Conservation (phyloP, 2,329 filamentous ascomycete genomes). For the Leptographium flavum region DNA sequence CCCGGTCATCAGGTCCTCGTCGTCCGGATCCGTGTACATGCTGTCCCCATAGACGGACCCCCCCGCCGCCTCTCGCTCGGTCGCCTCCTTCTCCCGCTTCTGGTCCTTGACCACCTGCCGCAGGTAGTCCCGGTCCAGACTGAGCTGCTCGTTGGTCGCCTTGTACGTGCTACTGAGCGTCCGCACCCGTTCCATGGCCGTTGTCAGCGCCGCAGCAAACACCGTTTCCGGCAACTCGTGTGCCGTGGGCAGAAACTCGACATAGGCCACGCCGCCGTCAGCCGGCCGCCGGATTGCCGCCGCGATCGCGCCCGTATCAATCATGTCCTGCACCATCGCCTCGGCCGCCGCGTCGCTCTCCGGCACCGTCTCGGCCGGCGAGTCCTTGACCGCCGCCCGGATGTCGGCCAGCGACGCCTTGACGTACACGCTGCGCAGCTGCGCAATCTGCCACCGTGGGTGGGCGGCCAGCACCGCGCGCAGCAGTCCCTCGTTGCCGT, state of each 20-base stretch:
- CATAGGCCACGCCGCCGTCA: constrained; percentile 17
- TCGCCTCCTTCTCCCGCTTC: constrained; percentile 30
- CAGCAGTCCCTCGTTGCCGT: constrained; percentile 61
- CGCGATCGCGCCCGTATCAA: constrained; percentile 35
- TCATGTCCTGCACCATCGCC: constrained; percentile 38
- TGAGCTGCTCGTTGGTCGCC: constrained; percentile 38
- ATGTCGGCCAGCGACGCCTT: constrained; percentile 42
- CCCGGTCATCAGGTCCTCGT: constrained; percentile 47
- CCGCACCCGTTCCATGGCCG: constrained; percentile 27
- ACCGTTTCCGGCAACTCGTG: constrained; percentile 33
- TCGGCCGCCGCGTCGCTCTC: constrained; percentile 28
- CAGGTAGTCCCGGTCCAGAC: constrained; percentile 41
- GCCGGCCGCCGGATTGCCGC: constrained; percentile 31
- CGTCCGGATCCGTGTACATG: constrained; percentile 32
- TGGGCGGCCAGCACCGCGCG: constrained; percentile 55
- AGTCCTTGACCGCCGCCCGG: constrained; percentile 31
- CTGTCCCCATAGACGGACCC: constrained; percentile 4
- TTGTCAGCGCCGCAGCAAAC: constrained; percentile 32
- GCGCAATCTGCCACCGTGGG: constrained; percentile 60
- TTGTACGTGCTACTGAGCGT: constrained; percentile 32
- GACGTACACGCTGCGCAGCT: constrained; percentile 57
- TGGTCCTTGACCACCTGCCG: constrained; percentile 31
- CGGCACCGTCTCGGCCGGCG: constrained; percentile 21
- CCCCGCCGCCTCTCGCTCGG: neutral
- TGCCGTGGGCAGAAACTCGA: constrained; percentile 33